Percentiles rank a stretch among this genome's conserved stretches.
Conservation (phyloP, 192 early-diverging fungal genomes). For the Spinellus fusiger region DNA sequence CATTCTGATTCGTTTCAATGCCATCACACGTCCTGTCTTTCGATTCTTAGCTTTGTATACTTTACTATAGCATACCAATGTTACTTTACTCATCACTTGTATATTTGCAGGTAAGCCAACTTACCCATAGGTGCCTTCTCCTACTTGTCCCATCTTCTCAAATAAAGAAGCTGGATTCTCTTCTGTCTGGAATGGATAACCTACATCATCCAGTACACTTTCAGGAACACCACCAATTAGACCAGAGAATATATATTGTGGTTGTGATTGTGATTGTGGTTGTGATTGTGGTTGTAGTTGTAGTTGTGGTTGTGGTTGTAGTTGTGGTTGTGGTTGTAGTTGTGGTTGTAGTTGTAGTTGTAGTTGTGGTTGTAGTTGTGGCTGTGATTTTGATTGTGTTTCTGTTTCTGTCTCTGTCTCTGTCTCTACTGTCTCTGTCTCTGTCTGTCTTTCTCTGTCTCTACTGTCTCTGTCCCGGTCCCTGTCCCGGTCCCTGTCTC, state of each 20-base stretch:
- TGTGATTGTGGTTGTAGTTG: neutral
- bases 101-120: slow-evolving; percentile 3
- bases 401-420: no score
- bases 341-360: no score
- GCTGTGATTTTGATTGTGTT: no score
- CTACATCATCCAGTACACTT: slow-evolving; percentile 6
- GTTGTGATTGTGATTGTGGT: neutral
- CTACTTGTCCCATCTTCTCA: slow-evolving; percentile 71
- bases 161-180: slow-evolving; percentile 51
- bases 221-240: slow-evolving; percentile 3
- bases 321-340: neutral
- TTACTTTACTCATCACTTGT: neutral
- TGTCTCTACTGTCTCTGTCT: no score
- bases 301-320: neutral
- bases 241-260: neutral
- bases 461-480: no score
- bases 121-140: slow-evolving; percentile 78
- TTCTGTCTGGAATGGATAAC: slow-evolving; percentile 28
- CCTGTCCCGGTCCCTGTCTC: no score
- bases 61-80: slow-evolving; percentile 43
- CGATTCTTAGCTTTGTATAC: slow-evolving; percentile 77
- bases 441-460: no score
- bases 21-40: slow-evolving; percentile 64
- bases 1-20: slow-evolving; percentile 78
- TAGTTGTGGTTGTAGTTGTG: no score